These are phyloP conservation scores for Musa schizocarpa DNA, from an alignment of 176 grass and related monocot genomes.

Conservation along the genomic window DNA sequence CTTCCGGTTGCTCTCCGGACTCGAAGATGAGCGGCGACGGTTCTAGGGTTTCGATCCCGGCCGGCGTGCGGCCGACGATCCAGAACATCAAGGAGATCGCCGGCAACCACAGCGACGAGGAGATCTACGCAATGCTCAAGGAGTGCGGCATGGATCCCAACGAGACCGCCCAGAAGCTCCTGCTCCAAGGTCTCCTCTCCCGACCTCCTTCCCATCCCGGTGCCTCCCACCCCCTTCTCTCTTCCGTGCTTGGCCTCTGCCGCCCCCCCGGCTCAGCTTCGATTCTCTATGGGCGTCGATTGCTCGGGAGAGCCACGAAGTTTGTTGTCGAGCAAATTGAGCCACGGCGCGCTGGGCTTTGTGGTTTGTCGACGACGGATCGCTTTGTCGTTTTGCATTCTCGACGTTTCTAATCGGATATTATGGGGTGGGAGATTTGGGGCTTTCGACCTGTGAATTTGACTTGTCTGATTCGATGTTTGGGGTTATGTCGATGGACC, in stretches of 20 bases:
- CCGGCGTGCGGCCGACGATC: slow-evolving; percentile 51
- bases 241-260: not conserved
- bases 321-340: too few species aligned
- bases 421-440: too few species aligned
- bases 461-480: too few species aligned
- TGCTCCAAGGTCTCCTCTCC: slow-evolving; percentile 47
- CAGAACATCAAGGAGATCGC: slow-evolving; percentile 92
- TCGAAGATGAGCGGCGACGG: slow-evolving; percentile 23
- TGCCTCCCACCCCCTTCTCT: not conserved
- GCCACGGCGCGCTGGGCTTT: too few species aligned
- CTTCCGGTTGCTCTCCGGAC: not conserved
- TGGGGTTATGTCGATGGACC: too few species aligned
- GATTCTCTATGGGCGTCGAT: too few species aligned
- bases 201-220: not conserved
- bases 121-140: slow-evolving; percentile 86
- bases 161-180: slow-evolving; percentile 83
- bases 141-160: slow-evolving; percentile 97
- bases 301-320: too few species aligned
- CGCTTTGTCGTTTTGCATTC: too few species aligned
- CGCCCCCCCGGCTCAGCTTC: not conserved
- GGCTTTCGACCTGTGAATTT: too few species aligned
- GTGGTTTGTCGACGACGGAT: too few species aligned
- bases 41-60: slow-evolving; percentile 41
- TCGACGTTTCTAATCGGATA: too few species aligned
- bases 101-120: slow-evolving; percentile 74